phyloP scores from a whole-genome alignment of 164 flowering plant species.

The Berberis thunbergii region DNA sequence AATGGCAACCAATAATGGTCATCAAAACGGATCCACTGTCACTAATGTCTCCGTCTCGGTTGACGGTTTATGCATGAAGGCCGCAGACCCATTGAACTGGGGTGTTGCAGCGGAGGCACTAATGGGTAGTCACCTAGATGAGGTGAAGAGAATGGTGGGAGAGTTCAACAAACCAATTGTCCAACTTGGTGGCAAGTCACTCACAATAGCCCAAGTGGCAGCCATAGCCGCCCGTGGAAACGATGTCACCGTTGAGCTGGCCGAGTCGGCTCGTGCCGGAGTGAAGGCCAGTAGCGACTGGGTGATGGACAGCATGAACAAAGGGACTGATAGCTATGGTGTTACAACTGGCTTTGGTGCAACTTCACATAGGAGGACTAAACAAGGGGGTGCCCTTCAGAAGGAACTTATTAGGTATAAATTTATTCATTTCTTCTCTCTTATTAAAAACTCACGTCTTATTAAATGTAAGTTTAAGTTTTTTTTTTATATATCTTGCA shows the following conservation, averaged over 20 bases:
- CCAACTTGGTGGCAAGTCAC: constrained; percentile 33
- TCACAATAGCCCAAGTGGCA: constrained; percentile 46
- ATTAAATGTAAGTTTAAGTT: too few species aligned
- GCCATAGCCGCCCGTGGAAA: constrained; percentile 25
- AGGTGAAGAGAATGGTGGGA: constrained; percentile 46
- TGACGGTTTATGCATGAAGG: constrained; percentile 12
- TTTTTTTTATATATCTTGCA: too few species aligned
- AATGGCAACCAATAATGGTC: too few species aligned
- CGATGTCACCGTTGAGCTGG: constrained; percentile 35
- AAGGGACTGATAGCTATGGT: constrained; percentile 56
- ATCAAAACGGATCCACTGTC: too few species aligned
- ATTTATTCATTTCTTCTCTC: too few species aligned
- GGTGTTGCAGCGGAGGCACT: constrained; percentile 37
- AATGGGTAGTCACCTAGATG: constrained; percentile 45
- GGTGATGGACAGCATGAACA: constrained; percentile 56
- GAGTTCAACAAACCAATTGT: constrained; percentile 40
- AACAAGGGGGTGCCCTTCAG: constrained; percentile 50
- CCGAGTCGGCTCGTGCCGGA: constrained; percentile 38
- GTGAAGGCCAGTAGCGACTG: constrained; percentile 58
- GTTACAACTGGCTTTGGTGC: constrained; percentile 69
- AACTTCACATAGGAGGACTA: constrained; percentile 55
- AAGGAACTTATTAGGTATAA: constrained; percentile 52
- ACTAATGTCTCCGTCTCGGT: background rate
- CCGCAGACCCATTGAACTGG: constrained; percentile 47
- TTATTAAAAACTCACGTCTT: too few species aligned